Base-by-base conservation (phyloP, 176 grass and related monocot genomes). In the Eleusine indica region DNA sequence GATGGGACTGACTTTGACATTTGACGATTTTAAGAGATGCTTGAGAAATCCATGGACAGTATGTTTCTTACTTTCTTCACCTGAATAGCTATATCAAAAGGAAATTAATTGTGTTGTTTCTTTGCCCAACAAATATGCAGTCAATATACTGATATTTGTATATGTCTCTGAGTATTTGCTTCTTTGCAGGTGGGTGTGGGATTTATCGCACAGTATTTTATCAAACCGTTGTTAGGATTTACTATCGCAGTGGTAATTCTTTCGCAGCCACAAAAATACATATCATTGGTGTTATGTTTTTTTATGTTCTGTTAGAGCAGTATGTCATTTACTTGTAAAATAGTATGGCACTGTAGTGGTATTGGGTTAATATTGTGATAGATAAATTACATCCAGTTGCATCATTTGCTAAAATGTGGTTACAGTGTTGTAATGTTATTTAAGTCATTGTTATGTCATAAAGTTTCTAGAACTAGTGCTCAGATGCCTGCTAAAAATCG, bases 11-110 rank as follows among this genome's bases (percentile, higher is more conserved):
- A 99, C 96, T 49, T 86, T 99, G 71, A 94, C 91, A 74, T 96
- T 99, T 43, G 93, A 99, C 43, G 96, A 99, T 94, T 99, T 99
- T 86, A 96, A 71, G 80, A 95, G 87, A 94, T 99, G 93, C 63
- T 53, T 99, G 93, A 91, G 93, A 77, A 99, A 99, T 80, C 96
- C 96, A 83, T 96, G 96, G 93, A 99, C 96, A 25, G 96, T 96
- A 92, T 85, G 91, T 86, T 77, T 74, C 32, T 35, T 35, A 35
- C 32, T 35, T 35, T 35, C 14, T 89, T 65, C n/a, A 9, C 46
- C 69, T 83, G 44, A 41, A 52, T 67, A 57, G 14, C 43, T 63
- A 9, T 51, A 67, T 89, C 81, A 25, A 82, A 42, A 54, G 10
- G 19, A 2, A 65, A 86, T 72, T 77, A 89, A 22, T 35, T 15